Percentiles rank a stretch among this genome's conserved stretches.
phyloP scores from a whole-genome alignment of 495 filamentous ascomycete species.

The Hypoxylon fragiforme region DNA sequence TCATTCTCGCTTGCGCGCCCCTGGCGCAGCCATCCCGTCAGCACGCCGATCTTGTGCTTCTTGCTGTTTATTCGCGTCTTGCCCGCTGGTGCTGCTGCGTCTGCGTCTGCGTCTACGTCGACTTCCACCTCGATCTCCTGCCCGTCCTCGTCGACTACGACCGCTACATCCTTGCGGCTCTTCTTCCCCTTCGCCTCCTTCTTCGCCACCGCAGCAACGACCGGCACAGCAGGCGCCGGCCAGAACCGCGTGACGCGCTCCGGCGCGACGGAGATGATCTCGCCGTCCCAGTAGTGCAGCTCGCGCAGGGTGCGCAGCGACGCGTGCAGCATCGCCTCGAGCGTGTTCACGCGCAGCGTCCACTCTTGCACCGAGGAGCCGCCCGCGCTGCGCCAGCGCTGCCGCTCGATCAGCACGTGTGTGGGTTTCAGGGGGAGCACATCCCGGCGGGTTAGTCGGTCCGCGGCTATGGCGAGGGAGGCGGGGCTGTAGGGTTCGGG shows the following conservation, averaged over 20 bases:
- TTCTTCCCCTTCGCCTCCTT: neutral
- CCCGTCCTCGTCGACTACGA: too few relatives aligned
- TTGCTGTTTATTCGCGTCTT: slow-evolving; percentile 48
- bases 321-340: slow-evolving; percentile 87
- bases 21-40: slow-evolving; percentile 56
- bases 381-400: slow-evolving; percentile 77
- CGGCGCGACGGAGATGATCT: slow-evolving; percentile 43
- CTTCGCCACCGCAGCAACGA: slow-evolving; percentile 32
- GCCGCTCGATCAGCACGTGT: slow-evolving; percentile 84
- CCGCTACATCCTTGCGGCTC: too few relatives aligned
- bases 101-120: neutral
- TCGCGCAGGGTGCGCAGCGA: slow-evolving; percentile 61
- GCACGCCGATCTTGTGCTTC: slow-evolving; percentile 66
- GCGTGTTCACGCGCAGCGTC: slow-evolving; percentile 86
- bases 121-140: too few relatives aligned
- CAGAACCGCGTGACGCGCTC: slow-evolving; percentile 48
- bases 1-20: too few relatives aligned
- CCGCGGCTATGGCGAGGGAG: slow-evolving; percentile 62
- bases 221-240: too few relatives aligned
- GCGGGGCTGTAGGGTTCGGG: slow-evolving; percentile 58
- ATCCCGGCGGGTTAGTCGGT: slow-evolving; percentile 56
- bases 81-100: neutral
- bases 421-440: slow-evolving; percentile 58
- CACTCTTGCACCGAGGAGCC: slow-evolving; percentile 74
- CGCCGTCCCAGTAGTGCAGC: slow-evolving; percentile 45